phyloP scores from a whole-genome alignment of 305 asterid species.

The Rubia balearica region DNA sequence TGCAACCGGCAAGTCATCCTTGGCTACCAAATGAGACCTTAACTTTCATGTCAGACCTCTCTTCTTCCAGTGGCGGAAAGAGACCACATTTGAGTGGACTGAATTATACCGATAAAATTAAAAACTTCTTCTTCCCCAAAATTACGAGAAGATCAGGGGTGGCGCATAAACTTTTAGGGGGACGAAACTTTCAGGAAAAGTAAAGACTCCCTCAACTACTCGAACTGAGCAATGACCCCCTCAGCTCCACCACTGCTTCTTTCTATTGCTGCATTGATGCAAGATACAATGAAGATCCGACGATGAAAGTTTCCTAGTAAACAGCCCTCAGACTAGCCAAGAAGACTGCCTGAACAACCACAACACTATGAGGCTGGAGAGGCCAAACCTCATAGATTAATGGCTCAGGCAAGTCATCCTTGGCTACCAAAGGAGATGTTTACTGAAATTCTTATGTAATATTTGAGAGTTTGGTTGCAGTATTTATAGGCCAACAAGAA shows the following conservation, averaged over 20 bases:
- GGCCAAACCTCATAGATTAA: neutral
- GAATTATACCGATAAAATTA: too few species aligned
- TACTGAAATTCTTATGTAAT: neutral
- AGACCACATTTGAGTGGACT: too few species aligned
- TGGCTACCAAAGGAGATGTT: constrained; percentile 8
- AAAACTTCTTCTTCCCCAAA: too few species aligned
- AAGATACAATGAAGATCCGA: neutral
- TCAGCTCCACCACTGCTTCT: too few species aligned
- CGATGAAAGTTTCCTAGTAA: neutral
- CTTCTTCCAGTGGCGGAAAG: too few species aligned
- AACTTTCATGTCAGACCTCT: constrained; percentile 38
- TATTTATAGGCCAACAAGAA: neutral
- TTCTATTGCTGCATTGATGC: neutral
- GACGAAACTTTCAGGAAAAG: too few species aligned
- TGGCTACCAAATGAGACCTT: constrained; percentile 54
- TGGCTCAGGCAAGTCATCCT: constrained; percentile 11
- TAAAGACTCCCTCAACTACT: too few species aligned
- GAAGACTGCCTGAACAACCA: neutral
- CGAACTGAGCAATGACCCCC: too few species aligned
- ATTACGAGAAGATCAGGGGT: too few species aligned
- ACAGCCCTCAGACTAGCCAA: constrained; percentile 2
- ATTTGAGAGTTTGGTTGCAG: neutral
- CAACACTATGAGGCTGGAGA: neutral
- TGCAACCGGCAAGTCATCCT: constrained; percentile 69
- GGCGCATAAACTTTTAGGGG: too few species aligned